phyloP scores from a whole-genome alignment of 1,284 basidiomycete genomes.

The Pseudozyma thailandica region DNA sequence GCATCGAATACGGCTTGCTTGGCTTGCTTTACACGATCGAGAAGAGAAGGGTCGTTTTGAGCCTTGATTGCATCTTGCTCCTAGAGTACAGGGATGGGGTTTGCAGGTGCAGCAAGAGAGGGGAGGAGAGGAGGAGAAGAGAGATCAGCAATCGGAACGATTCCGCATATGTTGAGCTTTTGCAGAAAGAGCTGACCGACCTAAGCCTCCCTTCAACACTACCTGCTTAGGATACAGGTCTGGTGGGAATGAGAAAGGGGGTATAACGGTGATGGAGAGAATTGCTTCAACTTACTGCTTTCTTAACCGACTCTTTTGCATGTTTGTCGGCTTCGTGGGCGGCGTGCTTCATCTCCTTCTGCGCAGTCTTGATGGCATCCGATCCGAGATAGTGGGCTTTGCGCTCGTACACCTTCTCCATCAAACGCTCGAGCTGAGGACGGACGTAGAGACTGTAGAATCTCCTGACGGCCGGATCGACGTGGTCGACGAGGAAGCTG shows the following conservation, averaged over 20 bases:
- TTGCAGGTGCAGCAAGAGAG: background rate
- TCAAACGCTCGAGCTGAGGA: slow-evolving; percentile 54
- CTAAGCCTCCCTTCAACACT: background rate
- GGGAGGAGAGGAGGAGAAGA: background rate
- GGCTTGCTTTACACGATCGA: slow-evolving; percentile 55
- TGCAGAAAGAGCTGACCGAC: background rate
- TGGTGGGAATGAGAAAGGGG: background rate
- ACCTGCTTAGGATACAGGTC: background rate
- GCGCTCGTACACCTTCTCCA: slow-evolving; percentile 54
- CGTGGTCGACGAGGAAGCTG: slow-evolving; percentile 56
- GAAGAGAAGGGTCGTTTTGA: slow-evolving; percentile 44
- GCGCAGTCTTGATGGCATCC: slow-evolving; percentile 45
- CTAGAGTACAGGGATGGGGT: slow-evolving; percentile 19
- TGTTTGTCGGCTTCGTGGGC: slow-evolving; percentile 37
- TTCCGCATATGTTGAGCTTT: background rate
- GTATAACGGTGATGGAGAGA: background rate
- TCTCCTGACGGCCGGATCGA: slow-evolving; percentile 51
- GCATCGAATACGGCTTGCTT: slow-evolving; percentile 42
- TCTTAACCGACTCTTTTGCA: slow-evolving; percentile 37
- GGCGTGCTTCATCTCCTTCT: slow-evolving; percentile 37
- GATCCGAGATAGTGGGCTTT: slow-evolving; percentile 54
- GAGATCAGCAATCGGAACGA: slow-evolving; percentile 9
- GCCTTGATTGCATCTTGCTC: slow-evolving; percentile 49
- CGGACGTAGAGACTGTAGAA: slow-evolving; percentile 58
- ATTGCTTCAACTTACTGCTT: slow-evolving; percentile 44